phyloP scores from a whole-genome alignment of 2,329 filamentous ascomycete genomes.

The Ascocoryne sarcoides region DNA sequence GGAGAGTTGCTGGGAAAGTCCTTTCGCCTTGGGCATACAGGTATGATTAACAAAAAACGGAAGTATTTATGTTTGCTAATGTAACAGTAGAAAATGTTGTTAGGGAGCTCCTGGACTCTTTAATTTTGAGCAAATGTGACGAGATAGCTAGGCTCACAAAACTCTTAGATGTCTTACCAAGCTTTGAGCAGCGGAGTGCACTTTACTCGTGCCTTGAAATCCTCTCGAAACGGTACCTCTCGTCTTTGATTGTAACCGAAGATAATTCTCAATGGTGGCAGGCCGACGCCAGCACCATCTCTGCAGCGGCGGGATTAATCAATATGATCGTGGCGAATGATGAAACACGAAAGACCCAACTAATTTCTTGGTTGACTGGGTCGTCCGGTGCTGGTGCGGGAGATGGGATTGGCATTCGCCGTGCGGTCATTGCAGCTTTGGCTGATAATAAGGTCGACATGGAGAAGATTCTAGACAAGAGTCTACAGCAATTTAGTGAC shows the following conservation, averaged over 20 bases:
- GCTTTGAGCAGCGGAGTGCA: constrained; percentile 25
- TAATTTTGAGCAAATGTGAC: constrained; percentile 17
- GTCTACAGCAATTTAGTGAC: constrained; percentile 70
- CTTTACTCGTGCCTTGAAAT: constrained; percentile 22
- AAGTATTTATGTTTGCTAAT: constrained; percentile 4
- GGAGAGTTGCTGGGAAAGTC: constrained; percentile 24
- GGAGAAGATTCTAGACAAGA: constrained; percentile 54
- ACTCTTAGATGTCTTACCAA: constrained; percentile 20
- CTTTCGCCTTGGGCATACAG: constrained; percentile 26
- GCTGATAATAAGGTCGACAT: constrained; percentile 43
- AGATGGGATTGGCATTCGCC: constrained; percentile 54
- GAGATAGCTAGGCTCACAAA: constrained; percentile 15
- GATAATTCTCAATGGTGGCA: constrained; percentile 27
- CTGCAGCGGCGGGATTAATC: constrained; percentile 51
- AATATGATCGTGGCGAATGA: constrained; percentile 39
- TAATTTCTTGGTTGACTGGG: constrained; percentile 57
- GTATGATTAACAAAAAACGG: constrained; percentile 10
- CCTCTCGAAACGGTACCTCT: constrained; percentile 21
- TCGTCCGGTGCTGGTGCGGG: constrained; percentile 57
- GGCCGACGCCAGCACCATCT: constrained; percentile 33
- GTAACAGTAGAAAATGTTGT: constrained; percentile 19
- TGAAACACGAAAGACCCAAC: constrained; percentile 39
- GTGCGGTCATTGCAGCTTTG: constrained; percentile 54
- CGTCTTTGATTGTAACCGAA: constrained; percentile 16
- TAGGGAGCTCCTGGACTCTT: constrained; percentile 17